These are phyloP conservation scores for Cryptosporidium ryanae DNA, from an alignment of 169 alveolate genomes.

Conservation along the genomic window DNA sequence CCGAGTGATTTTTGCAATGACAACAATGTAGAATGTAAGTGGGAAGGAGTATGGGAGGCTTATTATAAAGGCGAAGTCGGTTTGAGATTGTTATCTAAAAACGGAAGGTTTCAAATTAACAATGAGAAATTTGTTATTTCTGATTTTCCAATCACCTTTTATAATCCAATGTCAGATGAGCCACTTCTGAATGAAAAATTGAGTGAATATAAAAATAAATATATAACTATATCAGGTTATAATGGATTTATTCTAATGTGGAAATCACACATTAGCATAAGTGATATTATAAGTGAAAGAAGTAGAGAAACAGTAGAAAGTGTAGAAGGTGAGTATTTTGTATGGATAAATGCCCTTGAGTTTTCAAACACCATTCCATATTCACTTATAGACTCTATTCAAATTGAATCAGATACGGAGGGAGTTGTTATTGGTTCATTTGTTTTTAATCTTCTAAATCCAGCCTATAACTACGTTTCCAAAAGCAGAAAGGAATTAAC, in stretches of 20 bases:
- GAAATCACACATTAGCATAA: constrained; percentile 14
- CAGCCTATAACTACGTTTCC: constrained; percentile 24
- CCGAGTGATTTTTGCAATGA: constrained; percentile 35
- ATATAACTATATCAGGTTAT: constrained; percentile 32
- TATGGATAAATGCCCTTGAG: constrained; percentile 58
- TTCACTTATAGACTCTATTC: constrained; percentile 40
- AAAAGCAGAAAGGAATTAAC: neutral
- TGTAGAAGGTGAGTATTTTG: neutral
- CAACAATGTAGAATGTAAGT: neutral
- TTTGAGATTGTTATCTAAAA: constrained; percentile 3
- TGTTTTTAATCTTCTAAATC: constrained; percentile 44
- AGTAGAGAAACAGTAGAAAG: neutral
- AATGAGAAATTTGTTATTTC: constrained; percentile 45
- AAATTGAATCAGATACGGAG: constrained; percentile 8
- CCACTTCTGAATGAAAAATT: neutral
- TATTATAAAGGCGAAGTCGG: neutral
- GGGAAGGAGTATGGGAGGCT: constrained; percentile 71
- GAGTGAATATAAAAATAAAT: neutral
- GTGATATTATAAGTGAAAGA: neutral
- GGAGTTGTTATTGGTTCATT: constrained; percentile 38
- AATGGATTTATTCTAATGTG: constrained; percentile 1
- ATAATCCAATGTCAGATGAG: neutral
- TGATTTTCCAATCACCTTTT: constrained; percentile 23
- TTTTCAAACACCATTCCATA: constrained; percentile 38
- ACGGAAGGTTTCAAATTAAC: constrained; percentile 7